phyloP scores from a whole-genome alignment of 371 early-diverging fungal genomes.

The Mortierella sp. region DNA sequence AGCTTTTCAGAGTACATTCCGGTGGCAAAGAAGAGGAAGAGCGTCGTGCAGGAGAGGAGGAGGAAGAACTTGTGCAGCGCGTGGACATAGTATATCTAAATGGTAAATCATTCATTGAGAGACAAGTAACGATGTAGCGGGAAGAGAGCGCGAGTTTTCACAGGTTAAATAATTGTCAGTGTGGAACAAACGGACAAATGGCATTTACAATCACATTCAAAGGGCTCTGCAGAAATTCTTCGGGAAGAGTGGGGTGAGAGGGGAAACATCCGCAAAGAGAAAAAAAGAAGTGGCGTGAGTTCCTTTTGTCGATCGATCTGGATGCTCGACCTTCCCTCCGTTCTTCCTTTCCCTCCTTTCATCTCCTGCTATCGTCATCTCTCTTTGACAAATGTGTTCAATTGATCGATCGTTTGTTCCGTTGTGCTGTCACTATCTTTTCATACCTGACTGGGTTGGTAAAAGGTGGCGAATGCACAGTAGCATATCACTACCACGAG shows the following conservation, averaged over 20 bases:
- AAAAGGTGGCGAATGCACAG: slow-evolving; percentile 48
- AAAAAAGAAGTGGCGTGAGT: neutral
- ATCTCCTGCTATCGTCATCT: neutral
- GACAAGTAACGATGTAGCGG: neutral
- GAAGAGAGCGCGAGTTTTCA: neutral
- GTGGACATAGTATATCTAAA: slow-evolving; percentile 47
- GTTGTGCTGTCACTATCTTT: neutral
- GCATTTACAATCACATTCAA: slow-evolving; percentile 1
- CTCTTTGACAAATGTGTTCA: neutral
- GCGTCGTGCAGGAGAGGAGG: slow-evolving; percentile 43
- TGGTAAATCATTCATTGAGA: neutral
- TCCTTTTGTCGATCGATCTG: slow-evolving; percentile 4
- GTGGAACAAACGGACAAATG: neutral
- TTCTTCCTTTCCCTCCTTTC: slow-evolving; percentile 10
- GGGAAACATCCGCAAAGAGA: neutral
- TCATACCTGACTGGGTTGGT: slow-evolving; percentile 49
- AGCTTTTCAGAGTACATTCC: slow-evolving; percentile 78
- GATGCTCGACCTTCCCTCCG: neutral
- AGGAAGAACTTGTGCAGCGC: slow-evolving; percentile 58
- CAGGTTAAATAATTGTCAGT: neutral
- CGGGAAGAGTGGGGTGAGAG: neutral
- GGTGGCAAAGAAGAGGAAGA: slow-evolving; percentile 67
- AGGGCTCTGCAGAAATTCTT: slow-evolving; percentile 5
- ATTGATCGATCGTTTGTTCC: neutral
- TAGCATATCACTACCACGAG: slow-evolving; percentile 43